Evolutionary conservation across 164 flowering plant species (phyloP).

Genomic region (Magnolia officinalis): DNA sequence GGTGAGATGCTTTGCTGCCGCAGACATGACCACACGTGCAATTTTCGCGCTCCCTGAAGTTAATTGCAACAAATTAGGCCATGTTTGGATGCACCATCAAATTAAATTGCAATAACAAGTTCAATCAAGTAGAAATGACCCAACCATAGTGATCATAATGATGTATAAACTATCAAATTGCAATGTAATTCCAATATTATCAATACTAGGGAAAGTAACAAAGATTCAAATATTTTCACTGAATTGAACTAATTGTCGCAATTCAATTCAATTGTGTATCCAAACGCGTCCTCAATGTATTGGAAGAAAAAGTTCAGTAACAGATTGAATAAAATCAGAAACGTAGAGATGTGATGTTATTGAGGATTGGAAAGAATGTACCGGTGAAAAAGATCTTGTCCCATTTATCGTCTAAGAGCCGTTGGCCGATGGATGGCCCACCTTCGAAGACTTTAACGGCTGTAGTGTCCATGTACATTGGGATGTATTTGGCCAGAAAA

Average conservation of each 20-base stretch:
- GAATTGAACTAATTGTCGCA: background rate
- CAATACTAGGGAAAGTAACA: too few species aligned
- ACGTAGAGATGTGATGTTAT: background rate
- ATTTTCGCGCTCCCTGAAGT: conserved; percentile 62
- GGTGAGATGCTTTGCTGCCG: conserved; percentile 82
- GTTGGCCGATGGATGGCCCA: conserved; percentile 36
- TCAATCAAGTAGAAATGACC: background rate
- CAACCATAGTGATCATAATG: background rate
- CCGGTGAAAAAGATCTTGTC: conserved; percentile 97
- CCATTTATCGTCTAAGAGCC: conserved; percentile 64
- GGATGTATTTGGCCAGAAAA: conserved; percentile 49
- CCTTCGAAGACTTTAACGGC: conserved; percentile 72
- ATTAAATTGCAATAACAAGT: background rate
- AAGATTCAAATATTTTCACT: background rate
- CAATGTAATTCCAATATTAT: too few species aligned
- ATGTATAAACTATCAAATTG: background rate
- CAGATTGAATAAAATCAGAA: background rate
- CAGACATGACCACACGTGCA: conserved; percentile 69
- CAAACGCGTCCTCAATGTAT: background rate
- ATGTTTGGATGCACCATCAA: background rate
- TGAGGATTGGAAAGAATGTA: conserved; percentile 4
- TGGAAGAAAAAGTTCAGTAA: background rate
- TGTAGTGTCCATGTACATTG: conserved; percentile 54
- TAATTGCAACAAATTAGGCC: background rate
- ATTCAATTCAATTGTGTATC: background rate